phyloP scores from a whole-genome alignment of 805 yeast species.

The Candida quercuum region DNA sequence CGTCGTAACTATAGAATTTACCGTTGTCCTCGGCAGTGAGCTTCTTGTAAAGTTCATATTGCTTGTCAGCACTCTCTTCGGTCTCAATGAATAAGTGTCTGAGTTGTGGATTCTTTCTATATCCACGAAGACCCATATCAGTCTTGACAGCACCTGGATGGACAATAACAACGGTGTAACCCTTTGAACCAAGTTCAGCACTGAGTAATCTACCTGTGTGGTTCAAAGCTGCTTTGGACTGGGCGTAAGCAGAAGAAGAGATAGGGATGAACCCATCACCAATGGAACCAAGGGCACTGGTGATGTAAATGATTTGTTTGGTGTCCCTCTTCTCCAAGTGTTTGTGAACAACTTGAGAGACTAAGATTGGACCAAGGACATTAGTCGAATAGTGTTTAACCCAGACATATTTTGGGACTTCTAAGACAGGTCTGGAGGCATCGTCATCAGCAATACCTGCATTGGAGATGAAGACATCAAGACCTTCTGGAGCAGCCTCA shows the following conservation, averaged over 20 bases:
- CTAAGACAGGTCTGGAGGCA: background rate
- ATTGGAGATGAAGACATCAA: slow-evolving; percentile 24
- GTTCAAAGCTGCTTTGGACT: slow-evolving; percentile 34
- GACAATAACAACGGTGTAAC: slow-evolving; percentile 25
- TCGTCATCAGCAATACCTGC: slow-evolving; percentile 19
- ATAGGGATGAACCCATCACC: slow-evolving; percentile 10
- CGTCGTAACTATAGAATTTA: slow-evolving; percentile 21
- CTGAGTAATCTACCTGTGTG: slow-evolving; percentile 24
- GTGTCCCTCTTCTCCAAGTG: slow-evolving; percentile 16
- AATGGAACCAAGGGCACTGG: slow-evolving; percentile 24
- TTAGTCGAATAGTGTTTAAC: slow-evolving; percentile 18
- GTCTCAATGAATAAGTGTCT: slow-evolving; percentile 12
- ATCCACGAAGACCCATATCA: slow-evolving; percentile 22
- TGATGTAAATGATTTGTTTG: slow-evolving; percentile 24
- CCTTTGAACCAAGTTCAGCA: slow-evolving; percentile 22
- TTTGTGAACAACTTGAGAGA: slow-evolving; percentile 17
- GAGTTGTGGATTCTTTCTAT: slow-evolving; percentile 1
- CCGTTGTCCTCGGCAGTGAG: slow-evolving; percentile 22
- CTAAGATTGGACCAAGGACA: slow-evolving; percentile 21
- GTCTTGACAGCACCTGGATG: slow-evolving; percentile 35
- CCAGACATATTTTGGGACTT: slow-evolving; percentile 4
- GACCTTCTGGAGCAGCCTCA: slow-evolving; percentile 13
- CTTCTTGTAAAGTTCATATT: slow-evolving; percentile 14
- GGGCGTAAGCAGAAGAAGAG: slow-evolving; percentile 27
- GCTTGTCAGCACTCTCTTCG: slow-evolving; percentile 20